Base-by-base conservation (phyloP, 495 filamentous ascomycete genomes). In the Penicillium atrosanguineum region DNA sequence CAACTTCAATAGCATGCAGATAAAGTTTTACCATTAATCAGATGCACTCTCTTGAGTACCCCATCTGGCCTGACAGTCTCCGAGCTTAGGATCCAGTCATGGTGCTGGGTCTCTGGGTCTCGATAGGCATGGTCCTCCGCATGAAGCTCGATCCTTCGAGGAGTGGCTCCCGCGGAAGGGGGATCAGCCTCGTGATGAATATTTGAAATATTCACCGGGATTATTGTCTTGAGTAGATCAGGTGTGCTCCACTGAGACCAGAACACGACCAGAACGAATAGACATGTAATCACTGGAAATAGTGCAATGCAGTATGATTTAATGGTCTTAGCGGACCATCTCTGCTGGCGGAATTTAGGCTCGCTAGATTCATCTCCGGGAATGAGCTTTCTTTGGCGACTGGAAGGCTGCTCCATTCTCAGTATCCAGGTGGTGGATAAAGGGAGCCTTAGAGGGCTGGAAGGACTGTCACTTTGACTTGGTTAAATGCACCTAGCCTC, bases 71-170 rank as follows among this genome's bases (percentile, higher is more conserved):
- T 64, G 20, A 65, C 50, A 15, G 56, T 2, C 7, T 46, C 68
- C 19, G 63, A 55, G 15, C 62, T 72, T 15, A 77, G 58, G 4
- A 44, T 57, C 72, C 74, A 77, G 21, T 68, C 46, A 12, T 70
- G 55, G 43, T 68, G 49, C 2, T 70, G 69, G 37, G 69, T 70
- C 7, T 44, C 37, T 2, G 73, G 55, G 12, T 44, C 48, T 16
- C 75, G 68, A 37, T 65, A 63, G 7, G 64, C 48, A 68, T 78
- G 75, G 34, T 70, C 60, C 37, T 78, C 67, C 0, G 72, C 70
- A 48, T 69, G 71, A 21, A 75, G 64, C 48, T 59, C 61, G 31
- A 71, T 69, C 2, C 46, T 20, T n/a, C 64, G 70, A 36, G 60
- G 64, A 26, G 36, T 48, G 0, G 29, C 38, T 3, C 25, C 45